These are phyloP conservation scores for Bipolaris zeicola DNA, from an alignment of 2,329 filamentous ascomycete genomes.

Conservation along the genomic window DNA sequence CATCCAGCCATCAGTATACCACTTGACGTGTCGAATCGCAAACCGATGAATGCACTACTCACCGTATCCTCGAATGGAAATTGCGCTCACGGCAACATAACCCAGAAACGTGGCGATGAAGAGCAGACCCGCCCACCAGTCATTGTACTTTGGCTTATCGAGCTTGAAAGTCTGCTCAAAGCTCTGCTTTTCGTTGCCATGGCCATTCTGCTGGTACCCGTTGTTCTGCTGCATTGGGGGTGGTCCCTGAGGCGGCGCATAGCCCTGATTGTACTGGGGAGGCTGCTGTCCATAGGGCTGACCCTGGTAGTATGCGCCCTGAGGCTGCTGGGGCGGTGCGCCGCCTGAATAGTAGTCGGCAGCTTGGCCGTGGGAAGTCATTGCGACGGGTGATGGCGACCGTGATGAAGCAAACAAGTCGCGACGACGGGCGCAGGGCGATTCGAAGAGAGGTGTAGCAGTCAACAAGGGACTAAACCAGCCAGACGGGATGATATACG, in stretches of 20 bases:
- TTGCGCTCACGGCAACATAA: conserved; percentile 75
- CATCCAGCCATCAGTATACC: conserved; percentile 6
- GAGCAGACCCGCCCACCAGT: conserved; percentile 85
- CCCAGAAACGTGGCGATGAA: conserved; percentile 73
- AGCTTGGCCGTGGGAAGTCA: conserved; percentile 46
- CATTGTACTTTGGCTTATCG: conserved; percentile 84
- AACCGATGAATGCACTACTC: conserved; percentile 10
- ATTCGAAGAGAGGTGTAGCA: neutral
- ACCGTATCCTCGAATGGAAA: conserved; percentile 75
- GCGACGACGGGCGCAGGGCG: conserved; percentile 3
- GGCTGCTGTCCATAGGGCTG: conserved; percentile 32
- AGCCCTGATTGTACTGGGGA: conserved; percentile 42
- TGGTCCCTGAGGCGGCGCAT: conserved; percentile 34
- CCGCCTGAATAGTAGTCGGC: conserved; percentile 47
- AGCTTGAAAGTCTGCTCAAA: conserved; percentile 86
- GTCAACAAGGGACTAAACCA: conserved; percentile 7
- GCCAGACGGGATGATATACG: conserved; percentile 18
- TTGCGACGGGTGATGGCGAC: conserved; percentile 15
- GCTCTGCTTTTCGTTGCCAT: conserved; percentile 52
- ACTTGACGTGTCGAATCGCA: neutral
- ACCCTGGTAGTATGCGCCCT: conserved; percentile 33
- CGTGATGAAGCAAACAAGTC: conserved; percentile 1
- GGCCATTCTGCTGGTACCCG: conserved; percentile 35
- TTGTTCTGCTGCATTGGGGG: conserved; percentile 29
- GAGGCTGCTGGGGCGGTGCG: conserved; percentile 28